Percentiles rank a stretch among this genome's conserved stretches.
Evolutionary conservation across 2,329 filamentous ascomycete genomes (phyloP).

Genomic region (Ploettnerulaceae sp.): DNA sequence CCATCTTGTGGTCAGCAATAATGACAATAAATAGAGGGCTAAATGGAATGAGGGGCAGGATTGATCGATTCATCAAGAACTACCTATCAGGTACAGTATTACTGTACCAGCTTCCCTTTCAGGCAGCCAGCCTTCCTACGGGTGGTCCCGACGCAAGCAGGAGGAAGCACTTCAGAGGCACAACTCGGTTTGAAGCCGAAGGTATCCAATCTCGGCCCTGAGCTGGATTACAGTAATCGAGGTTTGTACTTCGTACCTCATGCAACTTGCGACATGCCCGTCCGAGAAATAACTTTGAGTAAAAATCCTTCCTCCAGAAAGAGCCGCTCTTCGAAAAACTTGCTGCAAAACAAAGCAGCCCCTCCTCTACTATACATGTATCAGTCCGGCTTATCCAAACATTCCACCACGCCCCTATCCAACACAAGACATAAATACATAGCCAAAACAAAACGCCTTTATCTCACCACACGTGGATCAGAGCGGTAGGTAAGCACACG

Average conservation of each 20-base stretch:
- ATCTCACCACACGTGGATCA: background rate
- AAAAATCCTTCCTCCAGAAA: background rate
- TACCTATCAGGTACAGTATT: background rate
- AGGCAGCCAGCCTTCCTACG: background rate
- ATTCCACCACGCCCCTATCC: background rate
- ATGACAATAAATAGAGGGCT: background rate
- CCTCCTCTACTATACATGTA: background rate
- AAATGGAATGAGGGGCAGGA: background rate
- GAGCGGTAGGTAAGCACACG: background rate
- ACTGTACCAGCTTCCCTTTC: background rate
- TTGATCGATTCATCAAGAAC: background rate
- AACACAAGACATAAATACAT: background rate
- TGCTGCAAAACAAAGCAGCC: background rate
- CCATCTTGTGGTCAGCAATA: background rate
- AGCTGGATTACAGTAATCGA: no score
- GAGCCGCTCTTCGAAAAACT: no score
- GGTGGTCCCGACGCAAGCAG: background rate
- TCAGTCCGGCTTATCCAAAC: background rate
- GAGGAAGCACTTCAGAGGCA: slow-evolving; percentile 2
- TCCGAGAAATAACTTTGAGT: background rate
- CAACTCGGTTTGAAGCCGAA: background rate
- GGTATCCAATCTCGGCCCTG: background rate
- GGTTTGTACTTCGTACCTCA: background rate
- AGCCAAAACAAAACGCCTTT: background rate
- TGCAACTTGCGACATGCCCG: background rate